Conservation (phyloP, 2,329 filamentous ascomycete genomes). For the Claviceps fusiformis region DNA sequence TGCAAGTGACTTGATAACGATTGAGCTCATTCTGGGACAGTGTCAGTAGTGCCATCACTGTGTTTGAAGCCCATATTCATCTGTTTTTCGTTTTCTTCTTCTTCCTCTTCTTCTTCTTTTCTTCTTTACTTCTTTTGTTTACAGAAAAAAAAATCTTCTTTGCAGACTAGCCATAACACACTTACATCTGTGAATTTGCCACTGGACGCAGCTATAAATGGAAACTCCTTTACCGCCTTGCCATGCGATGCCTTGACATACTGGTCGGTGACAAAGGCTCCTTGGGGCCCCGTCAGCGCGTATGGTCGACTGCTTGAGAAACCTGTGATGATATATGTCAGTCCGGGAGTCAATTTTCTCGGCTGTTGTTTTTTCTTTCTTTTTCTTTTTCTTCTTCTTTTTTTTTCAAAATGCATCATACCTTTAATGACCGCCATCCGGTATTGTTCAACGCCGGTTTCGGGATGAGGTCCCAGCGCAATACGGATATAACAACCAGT, state of each 20-base stretch:
- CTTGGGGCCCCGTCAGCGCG: conserved; percentile 64
- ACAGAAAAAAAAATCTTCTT: not conserved
- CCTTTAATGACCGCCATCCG: conserved; percentile 81
- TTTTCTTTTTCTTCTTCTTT: no score
- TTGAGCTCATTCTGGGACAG: conserved; percentile 55
- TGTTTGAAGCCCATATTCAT: not conserved
- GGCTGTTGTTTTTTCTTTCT: no score
- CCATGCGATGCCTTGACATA: conserved; percentile 75
- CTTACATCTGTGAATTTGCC: conserved; percentile 67
- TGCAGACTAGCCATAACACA: not conserved
- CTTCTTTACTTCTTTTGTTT: no score
- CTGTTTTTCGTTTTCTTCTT: not conserved
- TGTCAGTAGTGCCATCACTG: conserved; percentile 12
- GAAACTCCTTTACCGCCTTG: conserved; percentile 70
- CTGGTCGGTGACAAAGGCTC: conserved; percentile 69
- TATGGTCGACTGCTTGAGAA: conserved; percentile 73
- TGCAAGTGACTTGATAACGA: conserved; percentile 63
- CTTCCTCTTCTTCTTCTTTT: no score
- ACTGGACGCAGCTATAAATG: conserved; percentile 84
- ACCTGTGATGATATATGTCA: conserved; percentile 29
- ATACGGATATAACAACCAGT: conserved; percentile 76
- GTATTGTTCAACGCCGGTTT: conserved; percentile 64
- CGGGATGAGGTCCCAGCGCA: conserved; percentile 63
- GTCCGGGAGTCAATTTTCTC: not conserved
- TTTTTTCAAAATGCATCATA: conserved; percentile 19